Base-by-base conservation (phyloP, 768 basidiomycete genomes). In the Paxillus involutus region DNA sequence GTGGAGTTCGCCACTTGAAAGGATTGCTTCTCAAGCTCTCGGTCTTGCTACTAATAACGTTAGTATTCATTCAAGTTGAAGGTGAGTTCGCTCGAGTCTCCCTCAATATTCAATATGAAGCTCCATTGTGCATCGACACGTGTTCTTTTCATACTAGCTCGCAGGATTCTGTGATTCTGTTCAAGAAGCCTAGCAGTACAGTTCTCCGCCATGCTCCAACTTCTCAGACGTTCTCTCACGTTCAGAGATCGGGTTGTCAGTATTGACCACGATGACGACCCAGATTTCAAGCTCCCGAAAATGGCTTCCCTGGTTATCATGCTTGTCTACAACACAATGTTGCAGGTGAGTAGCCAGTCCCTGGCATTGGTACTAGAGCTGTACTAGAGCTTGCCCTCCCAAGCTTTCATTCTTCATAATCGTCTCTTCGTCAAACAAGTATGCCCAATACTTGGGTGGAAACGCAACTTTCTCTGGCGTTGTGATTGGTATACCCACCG, bases 401-500 rank as follows among this genome's bases (percentile, higher is more conserved):
- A 30, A 88, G 87, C 63, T 84, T 5, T 80, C 83, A 0, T 88
- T 88, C 70, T 89, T 86, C 66, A 80, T 87, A 52, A 75, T 86
- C 40, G 82, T 89, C 4, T 84, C 86, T 3, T 85, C 86, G 1
- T 82, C 85, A 1, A 82, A 80, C 60, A 73, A 75, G 47, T 88
- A 89, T 61, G 81, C 84, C 0, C 75, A 81, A 54, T 73, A 80
- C 58, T 72, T 88, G 7, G 85, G 85, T 21, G 87, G 86, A 16
- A 78, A 73, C n/a, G 73, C 83, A n/a, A 84, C 83, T 0, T 89
- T 89, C 64, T 83, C 85, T 35, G 85, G 87, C 48, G 61, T 89
- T 6, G 78, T 76, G 33, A 76, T 87, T 53, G 87, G 87, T 59
- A 84, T 89, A 54, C 88, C 86, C 10, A 80, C 82, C 10, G 69